Base-by-base conservation (phyloP, 176 grass and related monocot species). In the Eragrostis nindensis region DNA sequence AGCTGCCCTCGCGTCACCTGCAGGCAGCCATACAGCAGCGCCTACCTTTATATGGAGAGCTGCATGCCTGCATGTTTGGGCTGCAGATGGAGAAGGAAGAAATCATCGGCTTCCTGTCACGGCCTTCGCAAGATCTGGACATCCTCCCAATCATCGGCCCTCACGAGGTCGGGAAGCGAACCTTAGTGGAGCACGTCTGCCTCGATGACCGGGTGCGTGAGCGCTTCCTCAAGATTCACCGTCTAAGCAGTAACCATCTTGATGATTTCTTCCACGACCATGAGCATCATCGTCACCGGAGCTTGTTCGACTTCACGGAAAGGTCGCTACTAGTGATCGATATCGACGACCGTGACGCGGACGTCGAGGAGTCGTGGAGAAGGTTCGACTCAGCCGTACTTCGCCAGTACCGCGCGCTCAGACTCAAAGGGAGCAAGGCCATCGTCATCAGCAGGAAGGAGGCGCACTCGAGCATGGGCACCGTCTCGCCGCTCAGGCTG, bases 1-100 rank as follows among this genome's bases (percentile, higher is more conserved):
- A 5, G 2, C 49, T 80, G 22, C 49, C 48, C 77, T 16, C 63
- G 64, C 22, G 0, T 80, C 8, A 4, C 5, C n/a, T n/a, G n/a
- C 36, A 63, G 64, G 1, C 77, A 68, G 32, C 64, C 77, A 8
- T 80, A 80, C 38, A 68, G 64, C 64, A 6, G n/a, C n/a, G n/a
- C 77, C 36, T 68, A 80, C 48, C 30, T 80, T 4, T 80, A 40
- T 22, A 56, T 69, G 64, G 77, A 69, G 47, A 54, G 21, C 4
- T 80, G 77, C 49, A 68, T 80, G 78, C 57, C 4, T 80, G 77
- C 49, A 68, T 80, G 78, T 69, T 80, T 30, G 65, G 78, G 8
- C 49, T 49, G 50, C 78, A 80, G 22, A 44, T 56, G 65, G 65
- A 80, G 50, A 80, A 29, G 78, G 49, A 69, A 15, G 16, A 9